Evolutionary conservation across 148 eudicot species (phyloP).

Genomic region (Cornus kousa): DNA sequence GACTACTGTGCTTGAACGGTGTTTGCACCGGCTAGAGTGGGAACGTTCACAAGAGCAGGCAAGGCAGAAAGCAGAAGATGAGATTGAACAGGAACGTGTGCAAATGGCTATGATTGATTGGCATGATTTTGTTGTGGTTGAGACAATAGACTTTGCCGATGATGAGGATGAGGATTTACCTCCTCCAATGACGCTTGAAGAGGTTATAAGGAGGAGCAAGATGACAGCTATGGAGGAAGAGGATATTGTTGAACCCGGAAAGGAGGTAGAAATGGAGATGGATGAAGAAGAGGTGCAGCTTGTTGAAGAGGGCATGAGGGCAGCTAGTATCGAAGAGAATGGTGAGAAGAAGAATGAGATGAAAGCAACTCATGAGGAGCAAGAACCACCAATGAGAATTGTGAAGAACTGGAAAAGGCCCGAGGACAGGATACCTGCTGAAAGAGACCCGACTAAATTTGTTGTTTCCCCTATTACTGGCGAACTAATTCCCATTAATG

Average conservation of each 20-base stretch:
- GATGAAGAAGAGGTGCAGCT: constrained; percentile 85
- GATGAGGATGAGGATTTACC: constrained; percentile 81
- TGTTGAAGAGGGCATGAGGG: constrained; percentile 81
- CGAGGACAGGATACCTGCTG: constrained; percentile 68
- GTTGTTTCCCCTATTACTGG: constrained; percentile 79
- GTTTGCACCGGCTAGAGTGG: constrained; percentile 76
- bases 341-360: constrained; percentile 38
- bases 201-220: constrained; percentile 84
- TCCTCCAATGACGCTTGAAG: constrained; percentile 83
- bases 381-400: constrained; percentile 77
- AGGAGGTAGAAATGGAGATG: constrained; percentile 88
- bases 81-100: constrained; percentile 70
- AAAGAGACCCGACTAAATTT: constrained; percentile 64
- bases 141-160: constrained; percentile 70
- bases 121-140: constrained; percentile 86
- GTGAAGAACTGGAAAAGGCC: constrained; percentile 87
- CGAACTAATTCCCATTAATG: constrained; percentile 64
- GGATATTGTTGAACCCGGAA: constrained; percentile 63
- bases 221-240: constrained; percentile 55
- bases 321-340: constrained; percentile 66
- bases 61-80: constrained; percentile 81
- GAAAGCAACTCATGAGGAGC: constrained; percentile 43
- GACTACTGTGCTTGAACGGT: constrained; percentile 69
- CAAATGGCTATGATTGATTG: constrained; percentile 90
- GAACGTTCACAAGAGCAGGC: constrained; percentile 83